Base-by-base conservation (phyloP, 371 early-diverging fungal species). In the Circinella umbellata region DNA sequence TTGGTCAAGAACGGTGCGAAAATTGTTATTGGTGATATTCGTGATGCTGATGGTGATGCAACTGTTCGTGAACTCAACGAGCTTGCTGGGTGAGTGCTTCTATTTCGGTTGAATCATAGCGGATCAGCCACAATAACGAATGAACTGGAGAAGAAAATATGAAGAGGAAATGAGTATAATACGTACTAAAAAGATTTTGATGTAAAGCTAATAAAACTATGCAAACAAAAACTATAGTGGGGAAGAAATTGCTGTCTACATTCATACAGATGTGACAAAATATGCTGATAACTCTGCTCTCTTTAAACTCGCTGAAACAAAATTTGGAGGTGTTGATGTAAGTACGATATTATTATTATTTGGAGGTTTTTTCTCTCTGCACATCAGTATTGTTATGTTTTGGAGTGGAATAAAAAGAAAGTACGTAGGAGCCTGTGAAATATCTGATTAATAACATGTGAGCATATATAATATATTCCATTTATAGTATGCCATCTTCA, bases 11-110 rank as follows among this genome's bases (percentile, higher is more conserved):
- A 75, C 37, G 88, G 92, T 34, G 90, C 84, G 62, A 80, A 81
- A 39, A 86, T 92, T 3, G 87, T 90, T 0, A 68, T 91, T 64
- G 90, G 85, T 39, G 92, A 91, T 64, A 65, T 92, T 57, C 69
- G 79, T 8, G 87, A 77, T n/a, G 74, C 74, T 38, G 82, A 84
- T 42, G 80, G 80, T 20, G 37, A 76, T 10, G 73, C 65, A 3
- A 70, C 86, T 0, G 77, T 60, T 4, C 71, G 71, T 13, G 81
- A 77, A 36, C 65, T 87, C 38, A 84, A 86, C 27, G 57, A 57
- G 3, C 57, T 57, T 57, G 57, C 57, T 27, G 57, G 57, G 57
- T 57, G 3, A 1, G 35, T 11, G 27, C 42, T 42, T 42, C 3
- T 42, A 42, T 27, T 27, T 27, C 27, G 27, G 27, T 27, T 27